Base-by-base conservation (phyloP, 169 alveolate genomes). In the Plasmodium sp. region DNA sequence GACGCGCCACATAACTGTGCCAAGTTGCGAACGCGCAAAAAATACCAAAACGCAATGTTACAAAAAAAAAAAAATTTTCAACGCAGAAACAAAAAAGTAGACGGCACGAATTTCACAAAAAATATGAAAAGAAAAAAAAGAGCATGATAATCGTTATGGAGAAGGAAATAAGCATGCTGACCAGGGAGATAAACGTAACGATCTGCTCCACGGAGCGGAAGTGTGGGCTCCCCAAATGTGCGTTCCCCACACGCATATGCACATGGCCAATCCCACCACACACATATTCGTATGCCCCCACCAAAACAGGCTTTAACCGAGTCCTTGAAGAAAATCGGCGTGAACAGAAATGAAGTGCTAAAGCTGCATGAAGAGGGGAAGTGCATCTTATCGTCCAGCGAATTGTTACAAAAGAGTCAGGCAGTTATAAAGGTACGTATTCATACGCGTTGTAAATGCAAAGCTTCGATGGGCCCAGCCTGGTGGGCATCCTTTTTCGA, bases 121-220 rank as follows among this genome's bases (percentile, higher is more conserved):
- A 91, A 91, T 91, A 91, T 81, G 95, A 81, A 72, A 81, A 91
- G 74, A 91, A 91, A 82, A 74, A 91, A 27, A 82, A 81, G 51
- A 91, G 31, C 18, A 81, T 91, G 41, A 72, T 91, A n/a, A 71
- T 33, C 27, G 72, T 16, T 14, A 73, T 83, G 36, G 95, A 91
- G 54, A 91, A 91, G 74, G 92, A 91, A 43, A 71, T 91, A 81
- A 45, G 9, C 33, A 4, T 45, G 39, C 51, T 91, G 27, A 43
- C 92, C 45, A 91, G 83, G 56, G 95, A 91, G 41, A 81, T 91
- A 39, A 91, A 91, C 72, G 95, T 91, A 91, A 91, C 36, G 5
- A 91, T 36, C n/a, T 62, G 81, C 14, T 22, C 16, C 4, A 43
- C 9, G 5, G 34, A 81, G 10, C 82, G 45, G 31, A 34, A 12